Evolutionary conservation across 805 yeast species (phyloP).

Genomic region (Candida pini): DNA sequence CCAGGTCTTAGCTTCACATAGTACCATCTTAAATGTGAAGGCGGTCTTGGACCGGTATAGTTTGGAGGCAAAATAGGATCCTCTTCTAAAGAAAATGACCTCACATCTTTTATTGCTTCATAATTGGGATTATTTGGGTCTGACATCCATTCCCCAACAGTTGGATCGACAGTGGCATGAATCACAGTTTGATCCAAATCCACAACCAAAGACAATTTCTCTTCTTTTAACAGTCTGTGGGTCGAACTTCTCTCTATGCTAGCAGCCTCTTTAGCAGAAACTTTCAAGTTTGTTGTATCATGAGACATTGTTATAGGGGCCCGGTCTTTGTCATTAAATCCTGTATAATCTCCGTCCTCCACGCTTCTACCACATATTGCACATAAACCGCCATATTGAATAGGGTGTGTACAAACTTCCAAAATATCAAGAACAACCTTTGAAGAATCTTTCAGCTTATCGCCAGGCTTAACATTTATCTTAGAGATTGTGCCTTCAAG

Average conservation of each 20-base stretch:
- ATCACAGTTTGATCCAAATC: constrained; percentile 97
- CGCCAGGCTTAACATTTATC: constrained; percentile 50
- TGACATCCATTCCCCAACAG: constrained; percentile 92
- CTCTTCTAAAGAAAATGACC: constrained; percentile 72
- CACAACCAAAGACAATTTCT: constrained; percentile 82
- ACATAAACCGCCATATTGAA: constrained; percentile 92
- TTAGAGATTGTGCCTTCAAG: constrained; percentile 60
- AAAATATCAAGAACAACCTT: constrained; percentile 46
- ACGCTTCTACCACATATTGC: constrained; percentile 86
- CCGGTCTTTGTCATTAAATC: constrained; percentile 60
- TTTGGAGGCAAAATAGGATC: constrained; percentile 54
- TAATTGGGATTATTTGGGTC: constrained; percentile 84
- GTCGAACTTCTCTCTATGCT: constrained; percentile 70
- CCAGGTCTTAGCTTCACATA: constrained; percentile 93
- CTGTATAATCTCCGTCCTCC: constrained; percentile 68
- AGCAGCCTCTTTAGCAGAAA: constrained; percentile 81
- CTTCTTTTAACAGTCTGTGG: constrained; percentile 49
- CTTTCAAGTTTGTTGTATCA: constrained; percentile 76
- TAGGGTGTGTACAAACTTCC: constrained; percentile 88
- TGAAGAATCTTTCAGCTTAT: constrained; percentile 47
- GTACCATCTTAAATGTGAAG: constrained; percentile 70
- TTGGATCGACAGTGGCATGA: constrained; percentile 96
- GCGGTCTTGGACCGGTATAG: constrained; percentile 55
- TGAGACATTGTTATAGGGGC: constrained; percentile 89
- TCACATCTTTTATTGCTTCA: constrained; percentile 77